Evolutionary conservation across 768 basidiomycete species (phyloP), one percentile per base, ranked within the genome.

Genomic region (Trametes elegans): DNA sequence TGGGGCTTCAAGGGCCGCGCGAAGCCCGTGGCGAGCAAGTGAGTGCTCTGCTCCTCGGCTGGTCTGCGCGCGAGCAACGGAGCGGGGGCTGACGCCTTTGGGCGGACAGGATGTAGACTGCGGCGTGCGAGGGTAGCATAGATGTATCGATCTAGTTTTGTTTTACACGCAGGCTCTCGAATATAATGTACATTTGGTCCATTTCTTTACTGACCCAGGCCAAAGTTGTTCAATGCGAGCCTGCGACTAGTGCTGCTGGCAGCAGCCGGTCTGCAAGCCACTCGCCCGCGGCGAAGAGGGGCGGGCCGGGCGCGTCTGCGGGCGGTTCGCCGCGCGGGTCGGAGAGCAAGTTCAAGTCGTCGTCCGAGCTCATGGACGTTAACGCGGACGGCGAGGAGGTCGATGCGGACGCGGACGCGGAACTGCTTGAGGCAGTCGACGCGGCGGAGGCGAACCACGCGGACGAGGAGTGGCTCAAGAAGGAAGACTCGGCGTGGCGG

Each of bases 1-100:
- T 83, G 81, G 81, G 72, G 65, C 1, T 81, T 82, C 61, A 59
- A 49, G n/a, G 78, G 80, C 1, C 49, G 58, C 1, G 40, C 56
- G 32, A 48, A 42, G 29, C 18, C 31, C 4, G 53, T 40, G 5
- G 26, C 34, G 43, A 45, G 21, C 5, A 47, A 47, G 53, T 55
- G 29, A 38, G 51, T 35, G 3, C 36, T 18, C n/a, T n/a, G n/a
- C n/a, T n/a, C n/a, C n/a, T 39, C 24, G 10, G 40, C 9, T 42
- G 11, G 35, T 11, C 16, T 36, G 6, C 28, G 24, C 13, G 26
- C 24, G 41, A 4, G 10, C 7, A 16, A 13, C n/a, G 14, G 41
- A 16, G 8, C 21, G 7, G 21, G 34, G 34, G 9, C n/a, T 32
- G 29, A 45, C 24, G n/a, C 10, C 5, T 18, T 9, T 18, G 16